phyloP scores from a whole-genome alignment of 2,329 filamentous ascomycete genomes.

The Ceratocystis colombiana region DNA sequence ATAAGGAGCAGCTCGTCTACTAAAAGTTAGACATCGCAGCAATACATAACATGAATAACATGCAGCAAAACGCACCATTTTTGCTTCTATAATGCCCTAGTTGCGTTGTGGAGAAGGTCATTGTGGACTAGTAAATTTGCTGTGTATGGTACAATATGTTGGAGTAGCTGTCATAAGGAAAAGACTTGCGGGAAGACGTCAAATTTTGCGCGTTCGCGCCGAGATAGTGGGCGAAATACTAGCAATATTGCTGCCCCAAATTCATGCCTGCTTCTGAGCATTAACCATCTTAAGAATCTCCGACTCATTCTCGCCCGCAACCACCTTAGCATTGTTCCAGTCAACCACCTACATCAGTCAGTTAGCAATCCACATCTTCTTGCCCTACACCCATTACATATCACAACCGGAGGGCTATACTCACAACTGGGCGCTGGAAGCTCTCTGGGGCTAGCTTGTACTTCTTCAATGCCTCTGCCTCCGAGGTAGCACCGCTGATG shows the following conservation, averaged over 20 bases:
- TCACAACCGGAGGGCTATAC: conserved; percentile 31
- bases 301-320: conserved; percentile 70
- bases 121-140: neutral
- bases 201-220: neutral
- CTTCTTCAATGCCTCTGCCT: conserved; percentile 68
- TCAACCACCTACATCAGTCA: conserved; percentile 54
- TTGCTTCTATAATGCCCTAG: neutral
- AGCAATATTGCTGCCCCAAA: neutral
- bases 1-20: conserved; percentile 6
- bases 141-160: neutral
- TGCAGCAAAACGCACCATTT: neutral
- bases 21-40: conserved; percentile 1
- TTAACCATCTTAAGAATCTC: conserved; percentile 77
- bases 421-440: conserved; percentile 69
- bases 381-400: neutral
- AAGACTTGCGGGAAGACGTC: neutral
- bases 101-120: no score
- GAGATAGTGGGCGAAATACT: neutral
- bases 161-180: neutral
- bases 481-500: conserved; percentile 61
- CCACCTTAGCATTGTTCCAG: conserved; percentile 81
- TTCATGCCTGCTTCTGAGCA: conserved; percentile 33
- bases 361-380: conserved; percentile 19
- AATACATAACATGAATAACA: neutral
- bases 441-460: conserved; percentile 58